Evolutionary conservation across 768 basidiomycete species (phyloP).

Genomic region (Chlorophyllum brunneum): DNA sequence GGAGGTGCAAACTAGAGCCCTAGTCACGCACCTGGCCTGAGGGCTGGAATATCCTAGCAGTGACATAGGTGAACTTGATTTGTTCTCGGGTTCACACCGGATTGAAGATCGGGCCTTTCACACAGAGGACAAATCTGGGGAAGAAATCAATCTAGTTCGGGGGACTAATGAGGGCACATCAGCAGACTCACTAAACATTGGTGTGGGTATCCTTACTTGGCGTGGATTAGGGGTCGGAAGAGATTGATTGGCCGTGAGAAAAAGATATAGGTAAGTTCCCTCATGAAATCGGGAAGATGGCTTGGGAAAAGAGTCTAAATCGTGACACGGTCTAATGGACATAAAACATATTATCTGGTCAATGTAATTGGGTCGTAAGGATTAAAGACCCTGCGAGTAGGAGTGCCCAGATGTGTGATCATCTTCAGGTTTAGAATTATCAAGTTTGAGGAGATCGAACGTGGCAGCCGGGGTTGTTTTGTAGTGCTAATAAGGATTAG

Average conservation of each 20-base stretch:
- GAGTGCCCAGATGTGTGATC: too few species aligned
- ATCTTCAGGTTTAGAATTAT: too few species aligned
- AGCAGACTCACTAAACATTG: background rate
- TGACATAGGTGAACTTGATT: background rate
- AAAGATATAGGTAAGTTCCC: background rate
- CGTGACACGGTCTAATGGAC: background rate
- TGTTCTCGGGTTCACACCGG: slow-evolving; percentile 1
- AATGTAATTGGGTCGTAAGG: background rate
- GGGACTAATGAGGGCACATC: background rate
- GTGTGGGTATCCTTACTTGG: background rate
- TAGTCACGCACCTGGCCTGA: background rate
- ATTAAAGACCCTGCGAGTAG: too few species aligned
- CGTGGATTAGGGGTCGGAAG: background rate
- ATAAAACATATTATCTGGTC: background rate
- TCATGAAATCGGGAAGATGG: background rate
- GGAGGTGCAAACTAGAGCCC: background rate
- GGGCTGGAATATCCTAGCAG: too few species aligned
- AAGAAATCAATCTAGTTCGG: background rate
- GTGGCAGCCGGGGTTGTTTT: background rate
- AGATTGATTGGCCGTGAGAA: slow-evolving; percentile 1
- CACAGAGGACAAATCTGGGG: background rate
- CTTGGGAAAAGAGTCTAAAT: background rate
- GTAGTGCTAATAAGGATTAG: background rate
- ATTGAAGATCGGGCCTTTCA: background rate
- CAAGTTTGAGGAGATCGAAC: background rate